Conservation (phyloP, 352 stramenopile genomes). For the Phytophthora vignae region DNA sequence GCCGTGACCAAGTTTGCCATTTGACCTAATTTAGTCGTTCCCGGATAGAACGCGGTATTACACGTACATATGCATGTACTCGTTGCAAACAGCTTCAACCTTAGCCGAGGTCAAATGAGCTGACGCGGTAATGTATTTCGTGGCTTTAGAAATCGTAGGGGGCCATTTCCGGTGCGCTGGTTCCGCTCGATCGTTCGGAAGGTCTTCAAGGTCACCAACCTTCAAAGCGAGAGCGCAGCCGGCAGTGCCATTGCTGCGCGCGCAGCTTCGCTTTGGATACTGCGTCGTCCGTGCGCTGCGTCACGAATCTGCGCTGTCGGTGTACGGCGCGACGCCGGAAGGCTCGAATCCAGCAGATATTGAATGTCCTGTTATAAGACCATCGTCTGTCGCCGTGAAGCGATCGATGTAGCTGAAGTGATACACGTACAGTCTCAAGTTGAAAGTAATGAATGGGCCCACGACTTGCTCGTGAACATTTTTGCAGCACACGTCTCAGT, state of each 20-base stretch:
- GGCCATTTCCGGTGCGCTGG: constrained; percentile 78
- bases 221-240: constrained; percentile 70
- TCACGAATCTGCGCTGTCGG: constrained; percentile 25
- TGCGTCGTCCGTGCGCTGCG: not conserved
- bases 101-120: not conserved
- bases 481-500: no score
- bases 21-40: no score
- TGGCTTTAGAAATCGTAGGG: constrained; percentile 36
- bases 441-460: not conserved
- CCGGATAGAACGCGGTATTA: no score
- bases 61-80: no score
- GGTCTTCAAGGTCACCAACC: constrained; percentile 58
- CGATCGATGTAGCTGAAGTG: not conserved
- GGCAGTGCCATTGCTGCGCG: constrained; percentile 60
- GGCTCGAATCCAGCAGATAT: not conserved
- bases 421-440: not conserved
- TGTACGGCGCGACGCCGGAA: constrained; percentile 45
- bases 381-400: not conserved
- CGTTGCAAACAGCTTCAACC: not conserved
- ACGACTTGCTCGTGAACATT: no score
- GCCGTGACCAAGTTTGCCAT: no score
- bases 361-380: not conserved
- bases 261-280: not conserved
- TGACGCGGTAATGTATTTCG: not conserved
- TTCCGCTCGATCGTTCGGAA: constrained; percentile 73